Conservation (phyloP, 225 moss, liverwort and hornwort genomes). For the Sphagnum contortum region DNA sequence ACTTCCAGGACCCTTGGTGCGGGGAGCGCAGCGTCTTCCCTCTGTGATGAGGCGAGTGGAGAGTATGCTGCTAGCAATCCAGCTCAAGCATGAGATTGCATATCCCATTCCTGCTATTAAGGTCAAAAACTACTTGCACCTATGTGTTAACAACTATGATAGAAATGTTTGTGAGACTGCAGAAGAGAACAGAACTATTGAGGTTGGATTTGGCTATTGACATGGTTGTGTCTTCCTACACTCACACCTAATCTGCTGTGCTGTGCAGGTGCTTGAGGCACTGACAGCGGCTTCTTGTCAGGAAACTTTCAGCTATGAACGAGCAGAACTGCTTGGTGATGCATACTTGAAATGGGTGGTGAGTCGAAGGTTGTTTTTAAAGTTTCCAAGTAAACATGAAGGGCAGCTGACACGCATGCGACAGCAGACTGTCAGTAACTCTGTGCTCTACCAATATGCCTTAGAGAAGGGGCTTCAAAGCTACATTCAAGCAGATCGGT, state of each 20-base stretch:
- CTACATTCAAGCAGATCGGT: constrained; percentile 99
- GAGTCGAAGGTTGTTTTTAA: constrained; percentile 87
- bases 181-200: no score
- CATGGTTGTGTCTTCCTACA: no score
- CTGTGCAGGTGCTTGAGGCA: constrained; percentile 79
- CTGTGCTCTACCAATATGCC: constrained; percentile 88
- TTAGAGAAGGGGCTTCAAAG: constrained; percentile 89
- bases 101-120: constrained; percentile 77
- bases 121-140: constrained; percentile 23
- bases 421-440: constrained; percentile 98
- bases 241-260: no score
- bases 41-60: constrained; percentile 99
- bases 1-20: constrained; percentile 85
- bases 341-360: constrained; percentile 99
- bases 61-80: constrained; percentile 94
- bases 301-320: constrained; percentile 98
- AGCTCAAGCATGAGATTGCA: constrained; percentile 80
- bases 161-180: no score
- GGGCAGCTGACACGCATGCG: constrained; percentile 97
- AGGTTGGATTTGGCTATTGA: no score
- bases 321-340: constrained; percentile 91
- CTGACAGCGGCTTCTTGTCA: constrained; percentile 98
- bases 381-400: constrained; percentile 91
- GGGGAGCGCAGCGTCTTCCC: constrained; percentile 93
- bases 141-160: not conserved